Base-by-base conservation (phyloP, 257 asterid species). In the Handroanthus guayacan region DNA sequence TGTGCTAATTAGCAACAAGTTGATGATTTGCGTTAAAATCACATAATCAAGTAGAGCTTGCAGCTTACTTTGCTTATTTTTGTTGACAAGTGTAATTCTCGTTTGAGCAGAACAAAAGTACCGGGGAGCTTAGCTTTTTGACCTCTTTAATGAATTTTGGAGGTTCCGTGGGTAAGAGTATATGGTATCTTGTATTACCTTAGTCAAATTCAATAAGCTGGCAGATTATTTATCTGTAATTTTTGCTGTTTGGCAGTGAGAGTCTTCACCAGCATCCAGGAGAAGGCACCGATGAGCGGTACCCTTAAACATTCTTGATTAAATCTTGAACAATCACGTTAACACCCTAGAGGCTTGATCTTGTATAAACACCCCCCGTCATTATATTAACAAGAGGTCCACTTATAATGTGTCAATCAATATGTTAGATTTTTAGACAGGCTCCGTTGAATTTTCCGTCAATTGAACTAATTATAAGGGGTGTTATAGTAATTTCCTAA, bases 241-340 rank as follows among this genome's bases (percentile, higher is more conserved):
- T 62, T 50, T 66, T 50, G 31, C 31, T 25, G 31, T 25, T 25
- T 25, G 31, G 84, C 97, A 95, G 99, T 89, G 69, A 87, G 99
- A 81, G 97, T 95, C 75, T 95, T 95, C 72, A 95, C 99, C 70
- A 92, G 98, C 88, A 69, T 89, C 81, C 99, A 95, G 85, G 98
- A 91, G 77, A 89, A 86, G 79, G 99, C 99, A 72, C 98, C 99
- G 50, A 81, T 47, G 70, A 95, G 98, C 68, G 98, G 99, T 95
- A 95, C 56, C 82, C 56, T 17, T 2, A 44, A 25, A 39, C 69
- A 68, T 47, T 20, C 41, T 14, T 75, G n/a, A 38, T 67, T 13
- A 9, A 54, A 25, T 25, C 31, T 25, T 25, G 31, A 1, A 25
- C 31, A 25, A 25, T 25, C 31, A 25, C 1, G 1, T 25, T 25